Conservation (phyloP, 108 stramenopile species). For the Schizochytrium sp. region DNA sequence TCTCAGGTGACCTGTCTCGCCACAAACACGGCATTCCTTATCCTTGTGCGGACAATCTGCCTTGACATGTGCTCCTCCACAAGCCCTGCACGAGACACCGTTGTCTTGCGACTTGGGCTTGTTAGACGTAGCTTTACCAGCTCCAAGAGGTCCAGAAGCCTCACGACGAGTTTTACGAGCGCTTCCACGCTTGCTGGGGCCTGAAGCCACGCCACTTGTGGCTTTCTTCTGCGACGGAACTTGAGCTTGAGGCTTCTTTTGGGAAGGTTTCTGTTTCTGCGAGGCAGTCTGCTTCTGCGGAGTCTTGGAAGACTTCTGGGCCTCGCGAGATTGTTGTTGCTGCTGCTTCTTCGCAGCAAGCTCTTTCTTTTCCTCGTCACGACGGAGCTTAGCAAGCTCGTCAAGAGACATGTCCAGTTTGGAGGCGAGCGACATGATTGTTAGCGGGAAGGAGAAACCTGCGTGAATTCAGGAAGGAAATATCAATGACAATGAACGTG, state of each 20-base stretch:
- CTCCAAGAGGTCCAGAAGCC: slow-evolving; percentile 7
- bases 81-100: background rate
- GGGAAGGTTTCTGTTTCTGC: background rate
- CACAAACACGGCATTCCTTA: slow-evolving; percentile 39
- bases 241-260: no score
- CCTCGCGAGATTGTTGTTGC: background rate
- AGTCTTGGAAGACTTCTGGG: background rate
- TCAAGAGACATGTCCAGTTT: slow-evolving; percentile 59
- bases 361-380: slow-evolving; percentile 42
- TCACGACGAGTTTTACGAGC: background rate
- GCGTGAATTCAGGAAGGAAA: no score
- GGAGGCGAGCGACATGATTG: background rate
- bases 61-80: slow-evolving; percentile 32
- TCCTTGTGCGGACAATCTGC: slow-evolving; percentile 39
- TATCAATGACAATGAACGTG: no score
- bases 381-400: slow-evolving; percentile 9
- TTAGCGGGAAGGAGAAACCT: no score
- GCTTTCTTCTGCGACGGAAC: no score
- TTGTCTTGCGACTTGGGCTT: background rate
- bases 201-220: background rate
- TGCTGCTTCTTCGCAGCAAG: slow-evolving; percentile 19
- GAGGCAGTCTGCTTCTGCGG: slow-evolving; percentile 6
- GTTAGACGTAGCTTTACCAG: background rate
- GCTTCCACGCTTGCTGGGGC: slow-evolving; percentile 16
- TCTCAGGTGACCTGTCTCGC: slow-evolving; percentile 16